phyloP scores from a whole-genome alignment of 2,329 filamentous ascomycete genomes.

The Fusarium protoensiforme region DNA sequence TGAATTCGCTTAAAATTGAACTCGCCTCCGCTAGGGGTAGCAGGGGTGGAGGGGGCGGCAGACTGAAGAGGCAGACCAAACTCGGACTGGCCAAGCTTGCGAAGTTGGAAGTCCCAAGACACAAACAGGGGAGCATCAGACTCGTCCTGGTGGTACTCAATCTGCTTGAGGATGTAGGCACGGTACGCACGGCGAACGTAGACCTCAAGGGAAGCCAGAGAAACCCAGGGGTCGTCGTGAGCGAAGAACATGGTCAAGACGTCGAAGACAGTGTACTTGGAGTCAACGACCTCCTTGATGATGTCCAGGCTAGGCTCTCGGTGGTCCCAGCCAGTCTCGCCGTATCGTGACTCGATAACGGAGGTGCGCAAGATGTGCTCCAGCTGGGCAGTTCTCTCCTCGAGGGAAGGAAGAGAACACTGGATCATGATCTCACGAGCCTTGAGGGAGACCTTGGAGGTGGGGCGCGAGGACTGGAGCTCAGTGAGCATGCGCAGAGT shows the following conservation, averaged over 20 bases:
- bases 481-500: slow-evolving; percentile 89
- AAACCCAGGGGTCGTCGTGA: slow-evolving; percentile 94
- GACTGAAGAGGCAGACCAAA: slow-evolving; percentile 85
- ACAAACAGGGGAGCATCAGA: slow-evolving; percentile 75
- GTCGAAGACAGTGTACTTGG: slow-evolving; percentile 98
- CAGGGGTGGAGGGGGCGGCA: slow-evolving; percentile 85
- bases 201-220: slow-evolving; percentile 91
- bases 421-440: slow-evolving; percentile 97
- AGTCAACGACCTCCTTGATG: slow-evolving; percentile 98
- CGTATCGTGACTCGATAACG: slow-evolving; percentile 96
- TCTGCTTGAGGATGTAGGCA: slow-evolving; percentile 89
- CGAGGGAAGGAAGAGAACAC: slow-evolving; percentile 93
- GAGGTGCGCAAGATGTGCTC: slow-evolving; percentile 97
- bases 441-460: slow-evolving; percentile 96
- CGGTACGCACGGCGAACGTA: slow-evolving; percentile 97
- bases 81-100: slow-evolving; percentile 92
- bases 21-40: slow-evolving; percentile 72
- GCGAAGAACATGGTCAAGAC: slow-evolving; percentile 95
- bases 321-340: slow-evolving; percentile 97
- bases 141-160: slow-evolving; percentile 90
- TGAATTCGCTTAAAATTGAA: slow-evolving; percentile 82
- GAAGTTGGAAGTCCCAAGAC: slow-evolving; percentile 95
- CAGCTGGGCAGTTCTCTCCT: slow-evolving; percentile 96
- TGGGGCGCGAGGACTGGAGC: slow-evolving; percentile 75
- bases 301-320: slow-evolving; percentile 89